Evolutionary conservation across 192 early-diverging fungal genomes (phyloP).

Genomic region (Coemansia guatemalensis): DNA sequence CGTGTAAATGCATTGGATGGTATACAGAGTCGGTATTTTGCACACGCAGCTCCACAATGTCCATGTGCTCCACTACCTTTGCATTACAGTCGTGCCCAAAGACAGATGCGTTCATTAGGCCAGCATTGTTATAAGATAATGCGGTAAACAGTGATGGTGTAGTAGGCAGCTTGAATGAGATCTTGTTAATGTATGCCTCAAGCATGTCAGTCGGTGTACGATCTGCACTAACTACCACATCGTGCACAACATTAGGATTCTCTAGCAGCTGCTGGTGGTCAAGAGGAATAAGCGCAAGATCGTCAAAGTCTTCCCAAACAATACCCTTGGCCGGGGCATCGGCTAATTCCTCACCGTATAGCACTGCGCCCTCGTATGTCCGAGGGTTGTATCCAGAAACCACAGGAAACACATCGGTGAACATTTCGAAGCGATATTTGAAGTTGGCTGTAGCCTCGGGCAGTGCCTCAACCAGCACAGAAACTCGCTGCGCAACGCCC

Average conservation of each 20-base stretch:
- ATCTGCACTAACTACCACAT: constrained; percentile 34
- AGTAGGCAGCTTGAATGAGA: constrained; percentile 60
- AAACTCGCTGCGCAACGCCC: constrained; percentile 74
- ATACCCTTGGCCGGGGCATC: not conserved
- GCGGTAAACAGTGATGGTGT: constrained; percentile 66
- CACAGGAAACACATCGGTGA: constrained; percentile 67
- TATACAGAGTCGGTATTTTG: constrained; percentile 66
- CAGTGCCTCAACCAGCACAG: constrained; percentile 75
- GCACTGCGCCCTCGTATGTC: constrained; percentile 55
- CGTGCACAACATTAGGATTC: constrained; percentile 38
- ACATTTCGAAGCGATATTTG: constrained; percentile 62
- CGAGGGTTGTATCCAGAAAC: constrained; percentile 53
- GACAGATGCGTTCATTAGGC: constrained; percentile 44
- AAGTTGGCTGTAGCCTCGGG: constrained; percentile 59
- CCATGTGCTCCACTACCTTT: constrained; percentile 59
- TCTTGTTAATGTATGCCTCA: constrained; percentile 71
- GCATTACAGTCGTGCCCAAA: constrained; percentile 63
- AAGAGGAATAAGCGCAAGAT: constrained; percentile 56
- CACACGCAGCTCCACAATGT: constrained; percentile 65
- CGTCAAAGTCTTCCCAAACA: constrained; percentile 54
- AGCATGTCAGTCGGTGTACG: constrained; percentile 61
- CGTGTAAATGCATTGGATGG: constrained; percentile 84
- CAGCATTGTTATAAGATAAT: constrained; percentile 55
- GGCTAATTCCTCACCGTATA: constrained; percentile 41
- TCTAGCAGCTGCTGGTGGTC: constrained; percentile 26